A percentile compares a stretch with the other conserved stretches of the same genome.
These are phyloP conservation scores for Irpex sp. DNA, from an alignment of 1,284 basidiomycete species.

Conservation along the genomic window DNA sequence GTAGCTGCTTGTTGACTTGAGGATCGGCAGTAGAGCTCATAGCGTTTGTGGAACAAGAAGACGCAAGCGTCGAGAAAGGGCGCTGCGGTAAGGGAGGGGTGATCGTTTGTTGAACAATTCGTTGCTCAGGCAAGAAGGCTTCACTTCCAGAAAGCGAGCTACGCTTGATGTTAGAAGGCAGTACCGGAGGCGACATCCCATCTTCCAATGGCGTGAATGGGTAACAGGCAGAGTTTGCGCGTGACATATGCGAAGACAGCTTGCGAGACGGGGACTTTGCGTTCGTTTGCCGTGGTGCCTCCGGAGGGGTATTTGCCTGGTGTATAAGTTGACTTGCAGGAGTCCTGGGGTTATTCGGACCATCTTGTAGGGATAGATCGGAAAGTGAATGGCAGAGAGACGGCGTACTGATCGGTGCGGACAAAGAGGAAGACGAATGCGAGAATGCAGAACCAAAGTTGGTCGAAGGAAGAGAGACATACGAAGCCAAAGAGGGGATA, in stretches of 20 bases:
- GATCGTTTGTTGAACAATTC: not conserved
- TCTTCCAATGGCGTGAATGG: not conserved
- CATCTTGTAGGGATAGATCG: not conserved
- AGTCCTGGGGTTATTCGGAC: not conserved
- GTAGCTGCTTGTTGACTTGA: not conserved
- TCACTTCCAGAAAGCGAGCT: not conserved
- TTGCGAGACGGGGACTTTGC: not conserved
- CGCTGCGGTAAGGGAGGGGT: not conserved
- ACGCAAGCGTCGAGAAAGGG: not conserved
- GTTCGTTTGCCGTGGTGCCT: not conserved
- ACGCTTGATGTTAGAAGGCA: not conserved
- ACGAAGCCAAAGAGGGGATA: not conserved
- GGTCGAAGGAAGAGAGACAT: not conserved
- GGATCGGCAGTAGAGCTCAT: not conserved
- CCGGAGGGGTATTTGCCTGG: not conserved
- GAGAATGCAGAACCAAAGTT: not conserved
- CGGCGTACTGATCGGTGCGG: not conserved
- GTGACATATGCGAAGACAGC: not conserved
- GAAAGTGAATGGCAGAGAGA: not conserved
- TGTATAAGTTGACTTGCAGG: not conserved
- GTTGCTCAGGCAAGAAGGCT: not conserved
- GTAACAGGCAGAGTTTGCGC: not conserved
- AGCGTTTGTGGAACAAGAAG: not conserved
- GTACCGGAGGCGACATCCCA: not conserved
- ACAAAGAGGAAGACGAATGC: not conserved